Evolutionary conservation across 768 basidiomycete species (phyloP).

Genomic region (Brasilioporus rufonigricans): DNA sequence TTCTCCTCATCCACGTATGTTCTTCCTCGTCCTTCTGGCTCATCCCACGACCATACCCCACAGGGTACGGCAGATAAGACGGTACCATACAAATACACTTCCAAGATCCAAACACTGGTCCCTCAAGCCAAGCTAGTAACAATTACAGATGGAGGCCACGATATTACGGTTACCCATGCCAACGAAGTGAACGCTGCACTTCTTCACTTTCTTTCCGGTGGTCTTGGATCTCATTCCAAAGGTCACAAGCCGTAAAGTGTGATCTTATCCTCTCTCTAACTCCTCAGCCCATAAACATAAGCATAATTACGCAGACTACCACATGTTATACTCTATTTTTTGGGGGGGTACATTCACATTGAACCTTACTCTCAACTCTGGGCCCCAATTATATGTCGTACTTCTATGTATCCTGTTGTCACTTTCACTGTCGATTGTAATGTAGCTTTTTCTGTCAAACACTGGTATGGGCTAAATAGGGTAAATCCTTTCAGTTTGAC

Average conservation of each 20-base stretch:
- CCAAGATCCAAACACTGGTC: slow-evolving; percentile 29
- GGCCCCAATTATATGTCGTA: background rate
- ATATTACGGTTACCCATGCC: slow-evolving; percentile 33
- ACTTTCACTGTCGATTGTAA: slow-evolving; percentile 4
- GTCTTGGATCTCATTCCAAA: background rate
- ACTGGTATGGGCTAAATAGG: no score
- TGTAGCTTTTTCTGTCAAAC: slow-evolving; percentile 9
- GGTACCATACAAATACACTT: slow-evolving; percentile 33
- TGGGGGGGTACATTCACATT: slow-evolving; percentile 4
- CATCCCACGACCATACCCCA: background rate
- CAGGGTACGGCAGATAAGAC: slow-evolving; percentile 35
- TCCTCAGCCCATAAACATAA: background rate
- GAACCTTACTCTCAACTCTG: background rate
- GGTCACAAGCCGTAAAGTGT: background rate
- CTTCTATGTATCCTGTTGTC: slow-evolving; percentile 14
- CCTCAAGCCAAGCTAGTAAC: slow-evolving; percentile 31
- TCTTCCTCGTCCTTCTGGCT: background rate
- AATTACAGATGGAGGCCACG: slow-evolving; percentile 29
- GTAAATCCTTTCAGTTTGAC: background rate
- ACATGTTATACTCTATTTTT: slow-evolving; percentile 4
- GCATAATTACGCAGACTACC: background rate
- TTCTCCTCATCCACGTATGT: slow-evolving; percentile 65
- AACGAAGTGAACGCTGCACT: slow-evolving; percentile 30
- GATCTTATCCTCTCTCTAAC: background rate
- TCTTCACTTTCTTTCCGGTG: slow-evolving; percentile 25